Base-by-base conservation (phyloP, 306 rosid species). In the Casuarina equisetifolia region DNA sequence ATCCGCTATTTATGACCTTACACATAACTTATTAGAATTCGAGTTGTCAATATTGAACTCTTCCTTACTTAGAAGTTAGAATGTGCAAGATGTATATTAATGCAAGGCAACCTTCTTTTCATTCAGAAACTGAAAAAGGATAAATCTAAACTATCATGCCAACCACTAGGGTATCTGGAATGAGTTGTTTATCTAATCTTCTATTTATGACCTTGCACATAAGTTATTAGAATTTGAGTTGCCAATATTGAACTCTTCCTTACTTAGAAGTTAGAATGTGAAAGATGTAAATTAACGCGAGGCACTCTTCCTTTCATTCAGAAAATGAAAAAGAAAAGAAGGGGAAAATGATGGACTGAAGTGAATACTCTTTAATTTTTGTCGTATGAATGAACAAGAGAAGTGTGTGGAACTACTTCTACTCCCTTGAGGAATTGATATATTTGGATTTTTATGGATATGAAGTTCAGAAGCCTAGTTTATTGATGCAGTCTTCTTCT, bases 401-500 rank as follows among this genome's bases (percentile, higher is more conserved):
- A 16, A 66, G 19, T 13, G 70, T 10, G 1, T 66, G 49, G 49
- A 66, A 40, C 70, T 40, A 16, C 63, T 39, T 61, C 40, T 35
- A 13, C 10, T 61, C 43, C 68, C 68, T 61, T 35, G 42, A 10
- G 43, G 42, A 16, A 61, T 35, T 61, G 6, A 35, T 32, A 32
- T 4, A 61, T 35, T n/a, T 61, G 40, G 43, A 17, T 61, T 61
- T 25, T 61, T 32, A 61, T 12, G n/a, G 42, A 61, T 61, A 61
- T 4, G n/a, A 61, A 36, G 43, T 61, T 32, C 12, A 32, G 68
- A 61, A 61, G 42, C 42, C 17, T 20, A 35, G 61, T 61, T 61
- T 61, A 35, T 61, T 61, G 68, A 61, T 61, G 68, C 43, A 12
- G 12, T 61, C n/a, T 3, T 61, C 68, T 61, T 61, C 68, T 61